These are phyloP conservation scores for Tylopilus vinaceipallidus DNA, from an alignment of 768 basidiomycete genomes.

Conservation along the genomic window DNA sequence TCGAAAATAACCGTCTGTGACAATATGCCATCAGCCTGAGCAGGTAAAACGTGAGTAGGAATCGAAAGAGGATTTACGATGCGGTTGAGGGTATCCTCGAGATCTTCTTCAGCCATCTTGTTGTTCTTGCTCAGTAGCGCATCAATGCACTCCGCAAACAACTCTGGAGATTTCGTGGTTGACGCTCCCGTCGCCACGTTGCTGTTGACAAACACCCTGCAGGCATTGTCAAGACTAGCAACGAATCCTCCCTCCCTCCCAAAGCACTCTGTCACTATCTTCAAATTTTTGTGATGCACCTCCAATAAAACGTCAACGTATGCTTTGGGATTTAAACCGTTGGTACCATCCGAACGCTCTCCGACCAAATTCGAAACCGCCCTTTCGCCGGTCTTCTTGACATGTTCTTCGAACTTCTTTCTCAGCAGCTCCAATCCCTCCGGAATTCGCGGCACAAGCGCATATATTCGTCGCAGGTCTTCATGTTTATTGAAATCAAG, in stretches of 20 bases:
- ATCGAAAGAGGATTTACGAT: conserved; percentile 55
- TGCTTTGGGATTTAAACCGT: conserved; percentile 82
- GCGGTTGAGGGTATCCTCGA: conserved; percentile 86
- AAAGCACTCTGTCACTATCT: conserved; percentile 86
- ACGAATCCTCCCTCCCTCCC: conserved; percentile 92
- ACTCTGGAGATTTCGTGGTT: conserved; percentile 83
- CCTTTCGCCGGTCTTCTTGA: conserved; percentile 83
- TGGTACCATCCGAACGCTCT: conserved; percentile 51
- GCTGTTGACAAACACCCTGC: conserved; percentile 91
- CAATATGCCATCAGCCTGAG: conserved; percentile 11
- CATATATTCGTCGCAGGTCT: conserved; percentile 94
- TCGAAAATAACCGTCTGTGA: conserved; percentile 94
- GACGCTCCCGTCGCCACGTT: conserved; percentile 89
- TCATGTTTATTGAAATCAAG: conserved; percentile 94
- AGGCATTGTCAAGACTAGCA: conserved; percentile 91
- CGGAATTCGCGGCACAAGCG: conserved; percentile 84
- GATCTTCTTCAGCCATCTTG: conserved; percentile 86
- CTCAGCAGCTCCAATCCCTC: conserved; percentile 89
- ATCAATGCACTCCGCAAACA: conserved; percentile 91
- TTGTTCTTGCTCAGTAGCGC: conserved; percentile 89
- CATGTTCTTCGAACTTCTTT: conserved; percentile 92
- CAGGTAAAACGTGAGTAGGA: too few species aligned
- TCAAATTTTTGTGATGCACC: conserved; percentile 89
- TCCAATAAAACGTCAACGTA: conserved; percentile 92
- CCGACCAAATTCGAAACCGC: conserved; percentile 72